Evolutionary conservation across 129 eudicot genomes (phyloP).

Genomic region (Erigeron canadensis): DNA sequence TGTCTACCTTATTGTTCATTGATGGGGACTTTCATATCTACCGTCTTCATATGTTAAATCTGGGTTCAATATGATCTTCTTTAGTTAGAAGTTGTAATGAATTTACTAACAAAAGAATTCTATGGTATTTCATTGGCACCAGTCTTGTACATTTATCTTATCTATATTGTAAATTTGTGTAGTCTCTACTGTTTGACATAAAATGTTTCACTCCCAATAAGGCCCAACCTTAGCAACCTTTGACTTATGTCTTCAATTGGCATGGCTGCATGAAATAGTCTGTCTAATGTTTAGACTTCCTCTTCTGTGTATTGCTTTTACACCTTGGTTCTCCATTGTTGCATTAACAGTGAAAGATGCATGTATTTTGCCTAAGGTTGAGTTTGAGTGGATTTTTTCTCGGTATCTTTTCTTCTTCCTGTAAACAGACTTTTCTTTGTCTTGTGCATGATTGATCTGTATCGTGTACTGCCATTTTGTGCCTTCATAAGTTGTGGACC

Average conservation of each 20-base stretch:
- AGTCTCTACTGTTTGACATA: not conserved
- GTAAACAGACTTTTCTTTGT: not conserved
- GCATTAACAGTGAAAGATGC: not conserved
- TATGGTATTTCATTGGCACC: slow-evolving; percentile 5
- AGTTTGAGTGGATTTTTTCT: too few species aligned
- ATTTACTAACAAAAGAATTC: not conserved
- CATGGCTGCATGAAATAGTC: not conserved
- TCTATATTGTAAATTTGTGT: not conserved
- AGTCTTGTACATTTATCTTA: not conserved
- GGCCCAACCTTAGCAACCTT: not conserved
- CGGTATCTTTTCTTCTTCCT: too few species aligned
- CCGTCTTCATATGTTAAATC: too few species aligned
- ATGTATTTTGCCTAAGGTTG: too few species aligned
- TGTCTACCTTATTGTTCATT: slow-evolving; percentile 10
- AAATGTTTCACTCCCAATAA: not conserved
- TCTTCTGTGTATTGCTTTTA: too few species aligned
- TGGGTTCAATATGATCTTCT: slow-evolving; percentile 1
- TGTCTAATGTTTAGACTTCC: too few species aligned
- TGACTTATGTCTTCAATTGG: not conserved
- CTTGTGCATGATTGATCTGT: not conserved
- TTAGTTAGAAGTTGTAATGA: not conserved
- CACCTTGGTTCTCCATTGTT: not conserved
- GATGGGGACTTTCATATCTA: not conserved
- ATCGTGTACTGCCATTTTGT: not conserved
- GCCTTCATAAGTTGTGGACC: not conserved